Base-by-base conservation (phyloP, 2,329 filamentous ascomycete species). In the Nigrospora oryzae region DNA sequence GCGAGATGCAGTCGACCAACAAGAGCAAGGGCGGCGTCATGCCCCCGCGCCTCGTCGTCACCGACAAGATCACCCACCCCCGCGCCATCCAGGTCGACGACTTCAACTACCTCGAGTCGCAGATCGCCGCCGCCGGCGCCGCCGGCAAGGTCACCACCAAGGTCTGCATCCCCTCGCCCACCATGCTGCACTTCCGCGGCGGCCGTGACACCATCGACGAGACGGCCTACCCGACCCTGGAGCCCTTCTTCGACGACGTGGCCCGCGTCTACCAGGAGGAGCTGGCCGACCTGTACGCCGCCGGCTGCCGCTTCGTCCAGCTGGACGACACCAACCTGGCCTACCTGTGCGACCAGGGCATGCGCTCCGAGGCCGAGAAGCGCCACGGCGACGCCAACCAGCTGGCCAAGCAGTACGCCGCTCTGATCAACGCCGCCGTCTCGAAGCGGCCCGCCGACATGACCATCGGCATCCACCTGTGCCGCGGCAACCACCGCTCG, bases 121-220 rank as follows among this genome's bases (percentile, higher is more conserved):
- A 66, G 38, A 72, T 77, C 57, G 59, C 56, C 19, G 54, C 56
- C 45, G 52, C 55, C 36, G 52, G 52, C 39, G 44, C 45, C 15
- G 45, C 53, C 28, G 62, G 57, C 43, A 60, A 61, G 43, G 59
- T 56, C 38, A 71, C 63, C 3, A 67, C 70, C 36, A 79, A 79
- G 58, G 74, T 79, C 31, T 75, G 72, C 64, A 78, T 79, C 48
- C 75, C 75, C 4, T 69, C 63, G 36, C 75, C 75, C 12, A 79
- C 75, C n/a, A 78, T 78, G 75, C 69, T 78, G 42, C 75, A 79
- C 57, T 79, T 79, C 68, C 71, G 75, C 46, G 73, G 74, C 48
- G 72, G 69, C 11, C 66, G 74, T 31, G 71, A 75, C 17, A 66
- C 66, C 52, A 78, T 78, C 57, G 67, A 72, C 55, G 64, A 67